These are phyloP conservation scores for Xylaria telfairii DNA, from an alignment of 495 filamentous ascomycete species.

Conservation along the genomic window DNA sequence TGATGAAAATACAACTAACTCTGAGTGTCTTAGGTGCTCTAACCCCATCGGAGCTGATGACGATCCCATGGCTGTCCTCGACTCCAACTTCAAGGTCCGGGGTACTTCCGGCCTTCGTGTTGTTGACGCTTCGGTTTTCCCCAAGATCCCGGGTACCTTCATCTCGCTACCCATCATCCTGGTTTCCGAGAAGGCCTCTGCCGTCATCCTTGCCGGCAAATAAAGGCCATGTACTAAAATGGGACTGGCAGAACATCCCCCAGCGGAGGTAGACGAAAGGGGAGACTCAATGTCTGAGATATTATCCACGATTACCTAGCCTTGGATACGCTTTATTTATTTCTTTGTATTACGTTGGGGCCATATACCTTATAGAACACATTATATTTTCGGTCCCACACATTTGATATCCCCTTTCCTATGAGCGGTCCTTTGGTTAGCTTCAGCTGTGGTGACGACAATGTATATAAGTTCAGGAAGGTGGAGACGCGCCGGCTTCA, in stretches of 20 bases:
- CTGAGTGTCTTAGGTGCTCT: conserved; percentile 44
- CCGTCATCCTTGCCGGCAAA: conserved; percentile 47
- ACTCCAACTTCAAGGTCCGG: conserved; percentile 61
- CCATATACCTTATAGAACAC: not conserved
- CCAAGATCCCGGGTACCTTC: conserved; percentile 59
- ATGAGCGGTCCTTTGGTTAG: not conserved
- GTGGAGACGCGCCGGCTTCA: too few species aligned
- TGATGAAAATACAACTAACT: not conserved
- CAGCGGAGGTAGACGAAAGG: too few species aligned
- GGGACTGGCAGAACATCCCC: too few species aligned
- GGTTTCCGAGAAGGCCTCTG: conserved; percentile 61
- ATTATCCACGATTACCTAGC: too few species aligned
- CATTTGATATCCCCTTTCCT: not conserved
- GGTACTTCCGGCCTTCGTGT: conserved; percentile 62
- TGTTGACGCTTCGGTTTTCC: conserved; percentile 64
- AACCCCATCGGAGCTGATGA: conserved; percentile 60
- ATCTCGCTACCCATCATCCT: conserved; percentile 56
- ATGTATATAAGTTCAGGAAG: too few species aligned
- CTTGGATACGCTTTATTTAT: not conserved
- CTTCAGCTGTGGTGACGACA: not conserved
- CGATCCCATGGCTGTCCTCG: conserved; percentile 64
- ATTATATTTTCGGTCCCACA: not conserved
- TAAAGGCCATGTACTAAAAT: not conserved
- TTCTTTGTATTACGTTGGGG: not conserved
- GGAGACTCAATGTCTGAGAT: too few species aligned